Percentiles rank a stretch among this genome's conserved stretches.
These are phyloP conservation scores for Seiridium unicorne DNA, from an alignment of 2,329 filamentous ascomycete species.

Conservation along the genomic window DNA sequence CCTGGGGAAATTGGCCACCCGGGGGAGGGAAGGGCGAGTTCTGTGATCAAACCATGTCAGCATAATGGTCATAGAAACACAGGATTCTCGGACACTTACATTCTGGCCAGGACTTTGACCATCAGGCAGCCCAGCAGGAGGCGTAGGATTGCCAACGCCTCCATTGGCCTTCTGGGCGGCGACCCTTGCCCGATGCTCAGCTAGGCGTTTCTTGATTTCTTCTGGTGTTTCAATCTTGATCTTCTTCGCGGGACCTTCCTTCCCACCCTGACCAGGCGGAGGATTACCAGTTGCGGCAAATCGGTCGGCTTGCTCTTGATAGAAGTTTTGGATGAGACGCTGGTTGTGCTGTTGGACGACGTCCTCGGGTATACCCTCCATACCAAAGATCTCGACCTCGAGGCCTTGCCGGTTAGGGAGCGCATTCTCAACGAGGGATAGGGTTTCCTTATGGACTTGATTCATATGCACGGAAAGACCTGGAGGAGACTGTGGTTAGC, in stretches of 20 bases:
- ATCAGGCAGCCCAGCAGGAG: conserved; percentile 40
- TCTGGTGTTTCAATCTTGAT: conserved; percentile 71
- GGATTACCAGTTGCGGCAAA: conserved; percentile 83
- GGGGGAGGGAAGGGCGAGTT: conserved; percentile 43
- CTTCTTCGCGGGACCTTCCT: conserved; percentile 65
- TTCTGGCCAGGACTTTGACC: conserved; percentile 49
- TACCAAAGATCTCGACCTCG: conserved; percentile 95
- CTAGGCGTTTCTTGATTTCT: conserved; percentile 77
- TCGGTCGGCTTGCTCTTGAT: conserved; percentile 80
- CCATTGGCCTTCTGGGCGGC: conserved; percentile 59
- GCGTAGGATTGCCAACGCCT: conserved; percentile 47
- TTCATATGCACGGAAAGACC: conserved; percentile 96
- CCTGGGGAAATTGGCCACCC: conserved; percentile 30
- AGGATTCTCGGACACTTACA: conserved; percentile 21
- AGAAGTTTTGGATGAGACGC: conserved; percentile 81
- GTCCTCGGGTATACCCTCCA: conserved; percentile 93
- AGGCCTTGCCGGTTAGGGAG: conserved; percentile 81
- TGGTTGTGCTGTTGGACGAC: conserved; percentile 81
- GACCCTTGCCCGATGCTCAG: conserved; percentile 70
- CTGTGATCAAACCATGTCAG: conserved; percentile 16
- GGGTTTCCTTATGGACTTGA: conserved; percentile 94
- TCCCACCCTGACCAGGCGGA: conserved; percentile 61
- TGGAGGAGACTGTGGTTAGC: conserved; percentile 32
- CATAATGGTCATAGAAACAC: background rate
- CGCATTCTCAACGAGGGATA: conserved; percentile 87